Base-by-base conservation (phyloP, 345 rosid species). In the Draba incana region DNA sequence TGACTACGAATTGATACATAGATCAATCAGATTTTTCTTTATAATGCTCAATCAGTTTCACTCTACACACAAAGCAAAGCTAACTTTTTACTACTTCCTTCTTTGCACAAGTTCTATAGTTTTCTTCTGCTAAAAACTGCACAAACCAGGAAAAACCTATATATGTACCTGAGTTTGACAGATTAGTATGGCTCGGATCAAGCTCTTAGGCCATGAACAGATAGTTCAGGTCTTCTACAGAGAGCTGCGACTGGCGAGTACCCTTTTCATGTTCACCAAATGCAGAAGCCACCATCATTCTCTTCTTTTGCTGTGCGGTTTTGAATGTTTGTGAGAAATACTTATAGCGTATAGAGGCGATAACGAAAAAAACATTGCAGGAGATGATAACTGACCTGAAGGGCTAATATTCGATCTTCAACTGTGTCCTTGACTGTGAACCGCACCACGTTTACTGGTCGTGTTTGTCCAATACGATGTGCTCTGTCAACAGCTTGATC, bases 401-500 rank as follows among this genome's bases (percentile, higher is more conserved):
- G 84, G 8, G 90, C 96, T 63, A 88, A 82, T 60, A 88, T 93
- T 6, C 97, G 94, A 87, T 93, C 98, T 72, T 90, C 92, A 23
- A 90, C 95, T 35, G 98, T 93, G 74, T 88, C 86, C 77, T 86
- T 86, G 24, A 88, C 96, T 38, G 97, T 93, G 71, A 93, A 84
- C 14, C 98, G 86, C 58, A 84, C 83, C 47, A 93, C 98, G 4
- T 83, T 84, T 16, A 93, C 96, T 23, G 89, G 87, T 53, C 98
- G 86, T 53, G 96, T 90, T 84, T 93, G 97, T 59, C 97, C 98
- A 48, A 90, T 93, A 13, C 94, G 97, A 82, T 93, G 98, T 41
- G 98, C 98, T 82, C 97, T 90, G 74, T 93, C 97, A 16, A 93
- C 80, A 62, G 97, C 96, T 69, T 93, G 97, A 80, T 93, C 98